Percentiles rank a stretch among this genome's conserved stretches.
These are phyloP conservation scores for Sergeia podlipaevii DNA, from an alignment of 208 protist genomes.

Conservation along the genomic window DNA sequence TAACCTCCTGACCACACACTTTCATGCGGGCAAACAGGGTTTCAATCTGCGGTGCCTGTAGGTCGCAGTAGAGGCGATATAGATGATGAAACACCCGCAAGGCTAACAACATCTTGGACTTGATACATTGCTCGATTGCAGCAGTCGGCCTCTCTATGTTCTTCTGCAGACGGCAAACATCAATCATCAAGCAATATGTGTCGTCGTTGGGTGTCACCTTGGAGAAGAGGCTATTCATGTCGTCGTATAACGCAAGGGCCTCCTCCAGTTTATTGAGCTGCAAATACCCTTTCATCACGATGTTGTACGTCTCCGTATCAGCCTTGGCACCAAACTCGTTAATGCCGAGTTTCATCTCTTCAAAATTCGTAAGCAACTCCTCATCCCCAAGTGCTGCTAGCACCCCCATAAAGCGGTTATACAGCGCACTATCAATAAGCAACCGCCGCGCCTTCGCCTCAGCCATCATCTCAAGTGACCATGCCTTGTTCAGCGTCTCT, in stretches of 20 bases:
- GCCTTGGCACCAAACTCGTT: constrained; percentile 52
- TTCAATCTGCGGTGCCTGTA: constrained; percentile 36
- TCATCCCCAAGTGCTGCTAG: constrained; percentile 52
- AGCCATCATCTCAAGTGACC: constrained; percentile 50
- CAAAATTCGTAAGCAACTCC: constrained; percentile 35
- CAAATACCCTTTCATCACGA: constrained; percentile 39
- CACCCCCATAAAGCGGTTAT: constrained; percentile 76
- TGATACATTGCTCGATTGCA: constrained; percentile 21
- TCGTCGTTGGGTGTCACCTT: constrained; percentile 48
- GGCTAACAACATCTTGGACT: constrained; percentile 16
- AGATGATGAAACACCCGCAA: constrained; percentile 50
- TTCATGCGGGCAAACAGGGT: constrained; percentile 49
- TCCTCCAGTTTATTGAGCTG: constrained; percentile 17
- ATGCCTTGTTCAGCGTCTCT: constrained; percentile 23
- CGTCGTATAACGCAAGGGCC: constrained; percentile 16
- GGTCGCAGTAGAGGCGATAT: constrained; percentile 39
- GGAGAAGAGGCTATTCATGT: constrained; percentile 25
- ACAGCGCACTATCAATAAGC: constrained; percentile 48
- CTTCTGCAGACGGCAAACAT: constrained; percentile 18
- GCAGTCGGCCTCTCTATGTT: constrained; percentile 29
- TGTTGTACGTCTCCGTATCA: constrained; percentile 76
- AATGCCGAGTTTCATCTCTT: constrained; percentile 70
- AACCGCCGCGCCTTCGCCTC: constrained; percentile 32
- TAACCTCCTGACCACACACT: background rate
- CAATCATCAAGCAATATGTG: constrained; percentile 71